Base-by-base conservation (phyloP, 257 asterid species). In the Solanum arcanum region DNA sequence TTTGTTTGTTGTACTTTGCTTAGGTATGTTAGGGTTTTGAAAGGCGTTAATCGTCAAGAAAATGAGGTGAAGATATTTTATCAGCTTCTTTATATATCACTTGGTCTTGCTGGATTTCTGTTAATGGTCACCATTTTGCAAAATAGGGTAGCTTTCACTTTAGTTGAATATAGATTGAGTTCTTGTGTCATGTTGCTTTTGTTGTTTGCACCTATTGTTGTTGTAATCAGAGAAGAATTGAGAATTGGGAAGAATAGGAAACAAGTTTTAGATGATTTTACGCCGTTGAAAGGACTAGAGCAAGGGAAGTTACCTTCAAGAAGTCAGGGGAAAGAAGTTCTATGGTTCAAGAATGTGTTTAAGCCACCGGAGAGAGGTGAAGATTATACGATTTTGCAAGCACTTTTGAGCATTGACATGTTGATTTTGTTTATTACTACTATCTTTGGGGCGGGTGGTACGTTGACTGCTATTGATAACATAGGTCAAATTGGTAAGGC, bases 361-460 rank as follows among this genome's bases (percentile, higher is more conserved):
- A 87, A 80, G 73, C 98, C 94, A 8, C 98, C 98, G 64, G 86
- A 74, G 1, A 81, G 97, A 76, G 98, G 98, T 18, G 94, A 94
- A 4, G 98, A 94, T 86, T 94, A 87, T 89, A 94, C 98, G 0
- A 93, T 94, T 82, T 94, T 94, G 12, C 98, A 94, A 86, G 96
- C 96, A 6, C 93, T 94, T 31, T 92, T 94, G 90, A 93, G 96
- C 39, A 0, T 92, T 13, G 98, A 94, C 86, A 93, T 94, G 98
- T 39, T 92, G 1, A 92, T 93, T 31, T 75, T 95, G 5, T 94
- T 95, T 37, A 64, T 91, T 20, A 91, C 98, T 0, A 93, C 98
- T 3, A 93, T 95, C 52, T 94, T 96, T 46, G 98, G 98, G 5
- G 94, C 94, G 5, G 98, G 98, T 62, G 97, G 98, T 3, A 94